A percentile compares a stretch with the other conserved stretches of the same genome.
phyloP scores from a whole-genome alignment of 2,329 filamentous ascomycete species.

The Trichothecium sympodiale region DNA sequence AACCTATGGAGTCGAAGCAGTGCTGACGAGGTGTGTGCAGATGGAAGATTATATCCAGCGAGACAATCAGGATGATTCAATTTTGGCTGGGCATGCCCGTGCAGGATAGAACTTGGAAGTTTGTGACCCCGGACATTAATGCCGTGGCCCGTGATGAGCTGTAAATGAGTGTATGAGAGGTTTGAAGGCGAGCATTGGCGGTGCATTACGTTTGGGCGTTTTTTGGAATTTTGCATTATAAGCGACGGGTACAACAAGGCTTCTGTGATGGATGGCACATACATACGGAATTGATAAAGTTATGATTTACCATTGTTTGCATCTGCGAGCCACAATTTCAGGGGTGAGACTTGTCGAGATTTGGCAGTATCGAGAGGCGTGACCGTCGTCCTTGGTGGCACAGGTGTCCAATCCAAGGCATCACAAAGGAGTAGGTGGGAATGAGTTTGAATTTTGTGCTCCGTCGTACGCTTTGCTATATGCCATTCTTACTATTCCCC shows the following conservation, averaged over 20 bases:
- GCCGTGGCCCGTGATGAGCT: slow-evolving; percentile 34
- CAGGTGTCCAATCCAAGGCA: no score
- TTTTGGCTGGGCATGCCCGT: slow-evolving; percentile 43
- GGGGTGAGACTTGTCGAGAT: no score
- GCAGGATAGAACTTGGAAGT: slow-evolving; percentile 33
- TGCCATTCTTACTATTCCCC: no score
- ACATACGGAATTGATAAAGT: not conserved
- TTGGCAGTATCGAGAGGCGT: no score
- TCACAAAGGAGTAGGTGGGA: no score
- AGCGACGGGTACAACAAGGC: not conserved
- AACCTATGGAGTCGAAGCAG: not conserved
- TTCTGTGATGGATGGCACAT: not conserved
- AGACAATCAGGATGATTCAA: slow-evolving; percentile 35
- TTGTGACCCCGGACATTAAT: slow-evolving; percentile 25
- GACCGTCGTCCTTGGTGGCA: no score
- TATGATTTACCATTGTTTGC: not conserved
- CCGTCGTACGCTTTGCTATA: no score
- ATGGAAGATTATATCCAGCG: slow-evolving; percentile 30
- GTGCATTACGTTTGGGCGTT: not conserved
- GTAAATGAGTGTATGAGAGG: slow-evolving; percentile 12
- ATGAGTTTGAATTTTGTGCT: no score
- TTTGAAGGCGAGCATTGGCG: no score
- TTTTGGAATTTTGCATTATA: not conserved
- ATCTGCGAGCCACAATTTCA: no score
- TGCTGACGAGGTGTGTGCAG: slow-evolving; percentile 14